Base-by-base conservation (phyloP, 75 land plant species). In the Cryptomeria japonica region DNA sequence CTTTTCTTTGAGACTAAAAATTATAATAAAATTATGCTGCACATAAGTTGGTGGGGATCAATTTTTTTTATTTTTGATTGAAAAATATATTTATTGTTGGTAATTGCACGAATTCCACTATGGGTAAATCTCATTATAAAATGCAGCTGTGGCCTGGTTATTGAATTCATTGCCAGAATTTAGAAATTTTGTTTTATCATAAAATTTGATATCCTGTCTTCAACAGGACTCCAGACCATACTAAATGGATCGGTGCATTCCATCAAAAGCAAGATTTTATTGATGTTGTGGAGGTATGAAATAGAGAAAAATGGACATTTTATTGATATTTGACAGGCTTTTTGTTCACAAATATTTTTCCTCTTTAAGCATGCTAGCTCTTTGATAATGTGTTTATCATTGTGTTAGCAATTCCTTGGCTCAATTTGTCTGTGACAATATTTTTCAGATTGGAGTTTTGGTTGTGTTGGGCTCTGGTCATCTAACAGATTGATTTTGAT, bases 171-270 rank as follows among this genome's bases (percentile, higher is more conserved):
- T 38, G 25, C 28, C 8, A 25, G 80, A 41, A 42, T 79, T 38
- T 38, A 39, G 22, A 38, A 6, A 39, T 39, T 41, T 80, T 22
- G n/a, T 80, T 42, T 19, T 0, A 42, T 46, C 12, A 12, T 46
- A 82, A 46, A 28, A n/a, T 44, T 39, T 82, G 42, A 82, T n/a
- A 46, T 82, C 82, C 53, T n/a, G 32, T 14, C 84, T 46, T 82
- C 32, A 46, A 55, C 93, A 92, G 93, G 44, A 92, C 93, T 72
- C 92, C 93, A 39, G 93, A 92, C 89, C 93, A 92, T 72, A 92
- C 93, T 13, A 92, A 92, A 85, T 92, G 93, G 93, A 91, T 92
- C 85, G 93, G 93, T 80, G 93, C 93, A 10, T 91, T 92, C 87
- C 89, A 92, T 78, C 89, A 83, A 15, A 92, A 89, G 70, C 93